Evolutionary conservation across 176 grass and related monocot genomes (phyloP), one percentile per base, ranked within the genome.

Genomic region (Saccharum officinarum): DNA sequence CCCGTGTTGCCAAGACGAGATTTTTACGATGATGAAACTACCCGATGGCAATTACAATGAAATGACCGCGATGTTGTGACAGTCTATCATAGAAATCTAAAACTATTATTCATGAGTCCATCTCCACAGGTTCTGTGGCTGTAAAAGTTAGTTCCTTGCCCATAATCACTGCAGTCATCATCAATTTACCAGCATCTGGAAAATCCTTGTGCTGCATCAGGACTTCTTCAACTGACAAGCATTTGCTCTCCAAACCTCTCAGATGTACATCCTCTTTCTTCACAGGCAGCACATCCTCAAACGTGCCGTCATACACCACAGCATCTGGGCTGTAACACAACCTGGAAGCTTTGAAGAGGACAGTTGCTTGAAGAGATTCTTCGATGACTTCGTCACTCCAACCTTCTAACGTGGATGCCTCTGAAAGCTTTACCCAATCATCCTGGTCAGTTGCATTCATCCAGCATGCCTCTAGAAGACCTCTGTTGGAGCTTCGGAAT

Each of bases 181-280:
- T 94, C 83, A 98, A 65, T 71, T 94, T 98, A 76, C 97, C 97
- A 44, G 97, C 93, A 82, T 98, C 97, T 72, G 93, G 89, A 49
- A 96, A 98, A 81, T 92, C 88, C 25, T 90, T 89, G 80, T 98
- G 97, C 70, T 86, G 89, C 92, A 89, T 90, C 34, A 98, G 28
- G 65, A 94, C 89, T 86, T 91, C 88, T 76, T 96, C 93, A 67
- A 98, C 97, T 14, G 93, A 98, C 28, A 87, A 85, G 52, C 82
- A 86, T 70, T 79, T 80, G 61, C 65, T 68, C 67, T 86, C 87
- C 33, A 95, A 61, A 80, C 85, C 89, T 74, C 80, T 71, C 40
- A 87, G 41, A 66, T 76, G 3, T 47, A 77, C 67, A 69, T 98
- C 89, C 41, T 85, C 91, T 86, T 93, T 93, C 52, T 82, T 84